Evolutionary conservation across 805 yeast genomes (phyloP).

Genomic region (Ogataea degrootiae): DNA sequence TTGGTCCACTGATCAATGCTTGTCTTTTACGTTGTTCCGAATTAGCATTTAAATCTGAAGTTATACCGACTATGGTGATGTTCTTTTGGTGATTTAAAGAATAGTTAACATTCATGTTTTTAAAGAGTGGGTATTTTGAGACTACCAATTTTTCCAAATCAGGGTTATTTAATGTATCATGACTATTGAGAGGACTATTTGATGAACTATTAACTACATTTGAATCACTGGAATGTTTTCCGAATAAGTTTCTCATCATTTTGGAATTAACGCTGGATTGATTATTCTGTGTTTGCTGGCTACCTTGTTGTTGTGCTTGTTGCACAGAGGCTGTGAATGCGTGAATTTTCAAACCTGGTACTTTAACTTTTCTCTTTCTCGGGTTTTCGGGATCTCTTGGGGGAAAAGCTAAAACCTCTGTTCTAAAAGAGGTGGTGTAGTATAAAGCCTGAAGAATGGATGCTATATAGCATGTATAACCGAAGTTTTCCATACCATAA

Average conservation of each 20-base stretch:
- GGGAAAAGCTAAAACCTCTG: conserved; percentile 47
- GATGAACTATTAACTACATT: conserved; percentile 14
- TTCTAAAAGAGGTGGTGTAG: conserved; percentile 66
- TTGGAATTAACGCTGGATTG: not conserved
- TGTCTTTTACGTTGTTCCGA: conserved; percentile 74
- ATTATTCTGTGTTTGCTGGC: conserved; percentile 6
- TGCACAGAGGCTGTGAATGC: conserved; percentile 27
- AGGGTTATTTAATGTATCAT: conserved; percentile 13
- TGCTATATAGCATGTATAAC: conserved; percentile 92
- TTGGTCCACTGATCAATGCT: conserved; percentile 77
- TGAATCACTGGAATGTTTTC: conserved; percentile 4
- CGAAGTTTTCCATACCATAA: conserved; percentile 81
- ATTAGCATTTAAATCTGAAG: conserved; percentile 38
- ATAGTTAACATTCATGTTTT: conserved; percentile 32
- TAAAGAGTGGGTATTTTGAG: conserved; percentile 29
- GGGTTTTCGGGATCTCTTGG: conserved; percentile 25
- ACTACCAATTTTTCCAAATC: conserved; percentile 17
- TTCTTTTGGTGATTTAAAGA: conserved; percentile 38
- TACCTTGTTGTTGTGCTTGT: conserved; percentile 10
- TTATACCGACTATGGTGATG: conserved; percentile 41
- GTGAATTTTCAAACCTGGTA: conserved; percentile 39
- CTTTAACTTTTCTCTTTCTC: conserved; percentile 35
- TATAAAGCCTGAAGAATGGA: conserved; percentile 86
- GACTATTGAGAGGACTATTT: conserved; percentile 3
- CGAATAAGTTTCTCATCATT: conserved; percentile 16